Conservation (phyloP, 2,329 filamentous ascomycete species). For the Truncatella angustata region DNA sequence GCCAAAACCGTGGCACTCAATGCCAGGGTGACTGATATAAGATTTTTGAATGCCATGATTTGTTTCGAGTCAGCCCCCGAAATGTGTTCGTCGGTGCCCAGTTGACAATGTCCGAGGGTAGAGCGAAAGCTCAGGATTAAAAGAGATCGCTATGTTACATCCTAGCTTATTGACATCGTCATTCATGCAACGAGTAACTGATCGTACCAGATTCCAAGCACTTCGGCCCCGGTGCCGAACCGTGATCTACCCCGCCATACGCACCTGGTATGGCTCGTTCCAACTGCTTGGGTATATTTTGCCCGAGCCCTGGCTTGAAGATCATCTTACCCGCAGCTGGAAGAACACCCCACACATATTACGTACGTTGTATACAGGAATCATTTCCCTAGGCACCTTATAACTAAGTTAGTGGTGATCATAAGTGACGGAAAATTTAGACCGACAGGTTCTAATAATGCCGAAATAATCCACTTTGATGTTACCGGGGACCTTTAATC, state of each 20-base stretch:
- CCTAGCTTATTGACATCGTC: slow-evolving; percentile 4
- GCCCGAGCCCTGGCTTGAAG: not conserved
- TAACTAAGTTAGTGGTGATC: too few species aligned
- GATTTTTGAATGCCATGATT: not conserved
- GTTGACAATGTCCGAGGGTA: not conserved
- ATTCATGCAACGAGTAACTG: not conserved
- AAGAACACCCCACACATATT: too few species aligned
- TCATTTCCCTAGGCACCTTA: too few species aligned
- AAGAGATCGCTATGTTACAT: not conserved
- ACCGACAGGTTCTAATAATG: too few species aligned
- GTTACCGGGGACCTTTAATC: too few species aligned
- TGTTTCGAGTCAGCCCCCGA: not conserved
- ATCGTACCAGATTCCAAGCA: not conserved
- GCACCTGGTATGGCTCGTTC: not conserved
- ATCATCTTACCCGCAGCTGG: not conserved
- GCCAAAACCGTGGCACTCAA: not conserved
- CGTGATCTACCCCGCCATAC: not conserved
- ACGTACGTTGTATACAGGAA: too few species aligned
- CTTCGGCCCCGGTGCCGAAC: not conserved
- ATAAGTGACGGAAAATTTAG: too few species aligned
- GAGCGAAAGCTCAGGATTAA: not conserved
- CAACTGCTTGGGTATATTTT: not conserved
- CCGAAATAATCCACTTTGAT: too few species aligned
- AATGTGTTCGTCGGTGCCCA: not conserved
- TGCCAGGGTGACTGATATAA: not conserved